Base-by-base conservation (phyloP, 345 rosid species). In the Brassica incana region DNA sequence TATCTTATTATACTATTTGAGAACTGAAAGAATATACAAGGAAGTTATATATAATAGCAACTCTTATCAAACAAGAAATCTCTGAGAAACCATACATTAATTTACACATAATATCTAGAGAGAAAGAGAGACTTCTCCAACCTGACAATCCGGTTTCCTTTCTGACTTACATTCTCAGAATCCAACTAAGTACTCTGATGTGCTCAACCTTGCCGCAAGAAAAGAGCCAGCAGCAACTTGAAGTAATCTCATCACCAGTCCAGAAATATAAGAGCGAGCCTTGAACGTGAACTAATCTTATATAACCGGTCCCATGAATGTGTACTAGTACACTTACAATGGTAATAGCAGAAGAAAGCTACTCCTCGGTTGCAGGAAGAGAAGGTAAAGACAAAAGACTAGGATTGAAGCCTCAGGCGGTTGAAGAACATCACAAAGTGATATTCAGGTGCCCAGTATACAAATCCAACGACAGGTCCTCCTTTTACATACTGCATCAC, bases 401-500 rank as follows among this genome's bases (percentile, higher is more conserved):
- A 88, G 59, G 88, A 73, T 74, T 88, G 93, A 81, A 95, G 94
- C 83, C 87, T 86, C 82, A 92, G 85, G 63, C 93, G 94, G 81
- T 91, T 91, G 79, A 92, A 92, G 87, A 95, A 90, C 87, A 89
- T 88, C 89, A 95, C 88, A 88, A 90, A 91, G 82, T 92, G 98
- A 86, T 92, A 88, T 85, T 95, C 98, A 68, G 99, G 98, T 69
- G 91, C 99, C 98, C 99, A 92, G 50, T 90, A 90, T 15, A 92
- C 87, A 78, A 95, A 95, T 81, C 98, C 99, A 65, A 92, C 91
- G 5, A 95, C 91, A 8, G 97, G 99, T 27, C 97, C 98, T 71
- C 93, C 96, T 89, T 90, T 90, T 63, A 90, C 87, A 78, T 88
- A 87, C 99, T 95, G 97, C 86, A 69, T 40, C 50, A 62, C 52